These are phyloP conservation scores for Neocallimastix lanati DNA, from an alignment of 192 early-diverging fungal genomes.

Conservation along the genomic window DNA sequence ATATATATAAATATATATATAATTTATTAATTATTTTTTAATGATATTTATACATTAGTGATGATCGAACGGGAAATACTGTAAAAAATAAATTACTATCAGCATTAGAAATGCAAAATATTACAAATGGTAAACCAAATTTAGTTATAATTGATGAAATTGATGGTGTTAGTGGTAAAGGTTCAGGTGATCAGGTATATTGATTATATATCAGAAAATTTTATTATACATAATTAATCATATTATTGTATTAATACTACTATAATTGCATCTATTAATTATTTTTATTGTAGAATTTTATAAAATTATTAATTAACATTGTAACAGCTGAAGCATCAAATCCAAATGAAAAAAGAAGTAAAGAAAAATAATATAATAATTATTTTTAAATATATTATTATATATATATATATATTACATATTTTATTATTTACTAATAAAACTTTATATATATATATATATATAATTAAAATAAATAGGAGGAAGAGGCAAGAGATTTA, in stretches of 20 bases:
- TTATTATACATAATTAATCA: no score
- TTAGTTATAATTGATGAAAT: conserved; percentile 89
- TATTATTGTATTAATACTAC: no score
- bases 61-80: conserved; percentile 70
- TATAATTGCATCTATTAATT: no score
- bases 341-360: background rate
- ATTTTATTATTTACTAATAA: no score
- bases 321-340: conserved; percentile 6
- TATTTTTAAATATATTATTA: no score
- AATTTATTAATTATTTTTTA: background rate
- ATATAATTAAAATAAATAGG: background rate
- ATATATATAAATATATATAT: background rate
- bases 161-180: conserved; percentile 63
- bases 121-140: conserved; percentile 44
- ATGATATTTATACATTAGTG: conserved; percentile 25
- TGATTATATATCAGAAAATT: no score
- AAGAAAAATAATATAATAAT: background rate
- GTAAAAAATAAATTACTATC: conserved; percentile 55
- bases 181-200: conserved; percentile 43
- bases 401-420: no score
- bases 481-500: conserved; percentile 12
- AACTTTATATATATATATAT: no score
- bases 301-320: conserved; percentile 57
- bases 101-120: conserved; percentile 58
- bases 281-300: no score